phyloP scores from a whole-genome alignment of 2,329 filamentous ascomycete species.

The Aspergillus tubingensis region DNA sequence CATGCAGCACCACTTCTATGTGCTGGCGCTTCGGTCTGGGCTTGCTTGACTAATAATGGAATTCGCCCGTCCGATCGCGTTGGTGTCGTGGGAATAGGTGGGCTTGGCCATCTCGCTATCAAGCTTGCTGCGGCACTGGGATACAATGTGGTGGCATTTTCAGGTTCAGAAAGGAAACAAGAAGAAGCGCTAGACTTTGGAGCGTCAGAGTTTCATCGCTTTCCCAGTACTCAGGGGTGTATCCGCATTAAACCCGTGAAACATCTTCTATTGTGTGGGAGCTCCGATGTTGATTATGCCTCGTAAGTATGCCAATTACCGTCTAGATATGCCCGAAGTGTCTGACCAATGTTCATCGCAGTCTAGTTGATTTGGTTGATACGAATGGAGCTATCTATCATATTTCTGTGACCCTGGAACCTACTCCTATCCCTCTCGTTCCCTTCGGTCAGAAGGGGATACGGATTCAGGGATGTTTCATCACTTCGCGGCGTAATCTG shows the following conservation, averaged over 20 bases:
- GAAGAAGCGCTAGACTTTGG: slow-evolving; percentile 48
- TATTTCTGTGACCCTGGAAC: no score
- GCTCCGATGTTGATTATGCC: slow-evolving; percentile 10
- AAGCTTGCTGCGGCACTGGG: slow-evolving; percentile 68
- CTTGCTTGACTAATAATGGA: slow-evolving; percentile 60
- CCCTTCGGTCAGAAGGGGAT: no score
- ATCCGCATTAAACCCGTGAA: slow-evolving; percentile 13
- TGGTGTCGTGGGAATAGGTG: slow-evolving; percentile 69
- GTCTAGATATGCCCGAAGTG: no score
- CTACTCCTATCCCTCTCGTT: no score
- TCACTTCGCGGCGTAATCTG: no score
- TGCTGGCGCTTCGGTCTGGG: slow-evolving; percentile 43
- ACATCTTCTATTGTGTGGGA: slow-evolving; percentile 20
- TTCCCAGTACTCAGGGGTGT: neutral
- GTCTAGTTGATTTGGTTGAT: no score
- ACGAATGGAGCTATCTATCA: no score
- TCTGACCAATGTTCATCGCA: no score
- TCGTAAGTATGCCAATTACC: slow-evolving; percentile 4
- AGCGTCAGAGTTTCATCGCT: slow-evolving; percentile 60
- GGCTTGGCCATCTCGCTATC: slow-evolving; percentile 69
- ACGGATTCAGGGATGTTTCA: no score
- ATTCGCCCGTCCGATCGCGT: slow-evolving; percentile 68
- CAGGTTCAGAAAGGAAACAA: slow-evolving; percentile 21
- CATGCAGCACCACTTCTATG: slow-evolving; percentile 38
- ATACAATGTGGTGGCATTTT: slow-evolving; percentile 50